Evolutionary conservation across 108 stramenopile genomes (phyloP).

Genomic region (Pseudonitzschia multiseries): DNA sequence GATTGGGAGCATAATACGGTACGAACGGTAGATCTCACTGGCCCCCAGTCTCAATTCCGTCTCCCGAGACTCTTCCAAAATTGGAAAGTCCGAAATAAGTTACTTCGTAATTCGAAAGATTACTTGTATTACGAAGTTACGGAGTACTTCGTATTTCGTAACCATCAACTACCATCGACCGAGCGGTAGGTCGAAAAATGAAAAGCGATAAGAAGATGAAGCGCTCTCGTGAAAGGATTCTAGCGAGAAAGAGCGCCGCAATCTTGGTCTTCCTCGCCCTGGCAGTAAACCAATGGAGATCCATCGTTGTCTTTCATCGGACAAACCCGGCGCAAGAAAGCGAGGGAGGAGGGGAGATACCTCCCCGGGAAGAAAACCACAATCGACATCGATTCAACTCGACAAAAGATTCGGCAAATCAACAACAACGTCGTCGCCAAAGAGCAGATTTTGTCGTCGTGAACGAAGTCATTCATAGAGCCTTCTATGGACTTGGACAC

Average conservation of each 20-base stretch:
- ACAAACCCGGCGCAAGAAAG: background rate
- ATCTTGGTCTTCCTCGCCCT: background rate
- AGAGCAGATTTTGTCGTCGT: background rate
- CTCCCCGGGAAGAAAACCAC: background rate
- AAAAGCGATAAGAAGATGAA: background rate
- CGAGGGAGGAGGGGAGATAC: background rate
- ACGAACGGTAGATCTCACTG: too few species aligned
- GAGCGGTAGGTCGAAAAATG: background rate
- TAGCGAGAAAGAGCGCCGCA: background rate
- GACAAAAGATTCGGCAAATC: background rate
- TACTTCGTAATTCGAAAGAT: too few species aligned
- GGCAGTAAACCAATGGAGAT: slow-evolving; percentile 4
- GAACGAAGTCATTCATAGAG: slow-evolving; percentile 36
- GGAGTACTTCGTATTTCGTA: too few species aligned
- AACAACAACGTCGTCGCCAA: background rate
- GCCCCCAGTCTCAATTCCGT: too few species aligned
- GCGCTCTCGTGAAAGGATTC: background rate
- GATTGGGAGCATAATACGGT: too few species aligned
- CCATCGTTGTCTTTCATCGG: background rate
- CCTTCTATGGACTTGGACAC: slow-evolving; percentile 55
- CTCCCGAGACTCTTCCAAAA: too few species aligned
- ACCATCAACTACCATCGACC: background rate
- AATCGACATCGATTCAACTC: background rate
- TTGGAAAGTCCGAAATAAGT: too few species aligned
- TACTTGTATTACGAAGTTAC: too few species aligned